Percentiles rank a stretch among this genome's conserved stretches.
phyloP scores from a whole-genome alignment of 2,329 filamentous ascomycete genomes.

The Aspergillus sp. region DNA sequence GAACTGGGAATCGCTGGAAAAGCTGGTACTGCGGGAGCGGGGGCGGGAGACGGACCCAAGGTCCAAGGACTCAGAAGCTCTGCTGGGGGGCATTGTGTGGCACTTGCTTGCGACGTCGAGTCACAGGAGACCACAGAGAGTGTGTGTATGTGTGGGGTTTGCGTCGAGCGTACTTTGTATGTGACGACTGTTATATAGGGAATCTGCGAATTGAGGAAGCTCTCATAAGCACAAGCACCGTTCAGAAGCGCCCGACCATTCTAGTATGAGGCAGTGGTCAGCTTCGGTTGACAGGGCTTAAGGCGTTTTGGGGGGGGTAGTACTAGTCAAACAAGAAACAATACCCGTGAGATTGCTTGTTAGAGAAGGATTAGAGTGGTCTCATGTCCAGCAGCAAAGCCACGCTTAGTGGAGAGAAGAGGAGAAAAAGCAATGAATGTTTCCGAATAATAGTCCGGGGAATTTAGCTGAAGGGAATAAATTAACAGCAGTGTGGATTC shows the following conservation, averaged over 20 bases:
- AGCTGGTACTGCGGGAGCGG: slow-evolving; percentile 33
- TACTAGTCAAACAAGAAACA: too few relatives aligned
- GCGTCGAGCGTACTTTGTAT: background rate
- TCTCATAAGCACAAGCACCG: background rate
- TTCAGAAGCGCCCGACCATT: background rate
- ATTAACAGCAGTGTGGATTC: background rate
- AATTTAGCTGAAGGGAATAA: background rate
- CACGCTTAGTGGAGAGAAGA: background rate
- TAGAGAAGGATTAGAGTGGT: background rate
- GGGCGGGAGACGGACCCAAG: slow-evolving; percentile 24
- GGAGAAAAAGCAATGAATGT: background rate
- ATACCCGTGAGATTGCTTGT: slow-evolving; percentile 7
- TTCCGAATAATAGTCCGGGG: background rate
- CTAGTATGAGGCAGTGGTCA: slow-evolving; percentile 1
- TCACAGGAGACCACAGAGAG: background rate
- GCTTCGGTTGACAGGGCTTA: background rate
- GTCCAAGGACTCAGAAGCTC: slow-evolving; percentile 24
- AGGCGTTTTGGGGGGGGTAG: too few relatives aligned
- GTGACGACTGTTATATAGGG: background rate
- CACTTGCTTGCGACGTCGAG: background rate
- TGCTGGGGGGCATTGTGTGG: slow-evolving; percentile 23
- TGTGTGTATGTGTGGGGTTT: background rate
- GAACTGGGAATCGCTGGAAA: slow-evolving; percentile 31
- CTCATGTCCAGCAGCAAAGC: slow-evolving; percentile 1
- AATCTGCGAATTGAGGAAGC: background rate